Evolutionary conservation across 164 flowering plant species (phyloP).

Genomic region (Platanus orientalis): DNA sequence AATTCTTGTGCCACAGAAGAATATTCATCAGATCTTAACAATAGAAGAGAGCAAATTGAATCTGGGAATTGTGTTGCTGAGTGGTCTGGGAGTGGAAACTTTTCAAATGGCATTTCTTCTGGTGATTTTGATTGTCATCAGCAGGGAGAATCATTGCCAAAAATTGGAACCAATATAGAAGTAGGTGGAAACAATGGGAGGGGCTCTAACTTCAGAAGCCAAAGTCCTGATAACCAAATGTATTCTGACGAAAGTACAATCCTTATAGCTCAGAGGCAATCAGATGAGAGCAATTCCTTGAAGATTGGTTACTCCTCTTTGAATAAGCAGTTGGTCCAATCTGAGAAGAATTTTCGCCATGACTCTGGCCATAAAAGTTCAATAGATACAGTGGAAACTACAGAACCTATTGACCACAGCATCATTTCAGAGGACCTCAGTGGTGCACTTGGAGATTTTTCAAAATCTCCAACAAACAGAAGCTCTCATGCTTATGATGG

Average conservation of each 20-base stretch:
- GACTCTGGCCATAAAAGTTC: slow-evolving; percentile 21
- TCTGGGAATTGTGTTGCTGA: slow-evolving; percentile 11
- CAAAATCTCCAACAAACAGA: slow-evolving; percentile 33
- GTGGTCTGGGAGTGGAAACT: slow-evolving; percentile 9
- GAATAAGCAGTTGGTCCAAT: slow-evolving; percentile 22
- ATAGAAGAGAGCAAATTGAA: slow-evolving; percentile 14
- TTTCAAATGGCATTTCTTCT: slow-evolving; percentile 17
- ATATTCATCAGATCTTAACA: slow-evolving; percentile 9
- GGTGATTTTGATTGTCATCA: slow-evolving; percentile 13
- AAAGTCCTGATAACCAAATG: slow-evolving; percentile 9
- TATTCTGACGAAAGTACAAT: slow-evolving; percentile 7
- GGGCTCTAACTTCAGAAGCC: slow-evolving; percentile 13
- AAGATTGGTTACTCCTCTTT: slow-evolving; percentile 13
- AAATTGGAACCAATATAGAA: slow-evolving; percentile 10
- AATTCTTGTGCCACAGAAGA: slow-evolving; percentile 5
- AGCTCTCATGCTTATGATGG: slow-evolving; percentile 49
- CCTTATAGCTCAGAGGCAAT: slow-evolving; percentile 11
- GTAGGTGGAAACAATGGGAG: slow-evolving; percentile 5
- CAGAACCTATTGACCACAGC: slow-evolving; percentile 15
- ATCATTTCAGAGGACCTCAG: slow-evolving; percentile 27
- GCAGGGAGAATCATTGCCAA: slow-evolving; percentile 10
- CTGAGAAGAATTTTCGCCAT: slow-evolving; percentile 10
- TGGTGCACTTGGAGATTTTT: slow-evolving; percentile 12
- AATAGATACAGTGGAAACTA: slow-evolving; percentile 22
- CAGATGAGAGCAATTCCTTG: slow-evolving; percentile 12